Evolutionary conservation across 2,329 filamentous ascomycete species (phyloP), one percentile per base, ranked within the genome.

Genomic region (Apiospora malaysiana): DNA sequence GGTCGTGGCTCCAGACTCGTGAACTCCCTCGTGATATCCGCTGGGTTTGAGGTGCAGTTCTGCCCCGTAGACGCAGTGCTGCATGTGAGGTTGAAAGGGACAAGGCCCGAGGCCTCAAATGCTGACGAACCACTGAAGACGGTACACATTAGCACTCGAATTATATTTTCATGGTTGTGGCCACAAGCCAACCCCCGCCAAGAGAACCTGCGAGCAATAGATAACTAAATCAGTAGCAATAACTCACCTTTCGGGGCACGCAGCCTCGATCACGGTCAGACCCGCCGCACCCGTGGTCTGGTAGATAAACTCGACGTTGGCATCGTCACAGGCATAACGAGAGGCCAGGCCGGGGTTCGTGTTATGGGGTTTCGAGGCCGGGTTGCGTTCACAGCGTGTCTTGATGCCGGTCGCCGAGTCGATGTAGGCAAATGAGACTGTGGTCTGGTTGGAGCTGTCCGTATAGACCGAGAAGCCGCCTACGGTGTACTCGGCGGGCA

Each of bases 291-390:
- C 74, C n/a, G 74, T 75, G 21, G 75, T 76, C 70, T 79, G 76
- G 51, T 78, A 80, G 68, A 79, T 77, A 71, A 80, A 80, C 68
- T 73, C 67, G 40, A 80, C 73, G 40, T 72, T 73, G 43, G 66
- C 46, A 66, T 78, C 71, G 49, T 76, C 75, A 68, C 78, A 80
- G 25, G 70, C 72, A 69, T 76, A 80, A 69, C 71, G 74, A 70
- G 78, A 76, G 25, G 74, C 70, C 23, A 73, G 72, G 16, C 70
- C 70, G 42, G 73, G 43, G 27, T 59, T 65, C 40, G 71, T 47
- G 51, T 21, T 71, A 18, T 59, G 76, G 37, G 75, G 51, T 56
- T 71, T 75, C 46, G 78, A 79, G 42, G 76, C 74, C 27, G 76
- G 74, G 71, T 79, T 78, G 21, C 70, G 75, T n/a, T 69, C 66